phyloP scores from a whole-genome alignment of 441 rosid genomes.

The Codiaeum variegatum region DNA sequence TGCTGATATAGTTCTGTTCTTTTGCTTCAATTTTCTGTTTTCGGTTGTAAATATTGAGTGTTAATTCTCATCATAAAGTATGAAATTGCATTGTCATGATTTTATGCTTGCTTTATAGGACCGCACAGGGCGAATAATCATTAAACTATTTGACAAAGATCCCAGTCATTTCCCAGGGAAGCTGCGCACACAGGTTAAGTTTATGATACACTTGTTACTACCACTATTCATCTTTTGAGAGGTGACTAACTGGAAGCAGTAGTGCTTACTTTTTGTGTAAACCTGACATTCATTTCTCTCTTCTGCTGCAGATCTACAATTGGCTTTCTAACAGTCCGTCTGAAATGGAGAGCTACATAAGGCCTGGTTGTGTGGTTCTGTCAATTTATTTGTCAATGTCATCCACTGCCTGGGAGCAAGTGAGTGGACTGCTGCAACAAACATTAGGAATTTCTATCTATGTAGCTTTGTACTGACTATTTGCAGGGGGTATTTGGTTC shows the following conservation, averaged over 20 bases:
- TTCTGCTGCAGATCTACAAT: slow-evolving; percentile 55
- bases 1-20: not conserved
- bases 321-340: slow-evolving; percentile 91
- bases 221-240: not conserved
- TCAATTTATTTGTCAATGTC: slow-evolving; percentile 75
- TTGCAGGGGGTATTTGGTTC: slow-evolving; percentile 25
- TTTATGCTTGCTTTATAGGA: slow-evolving; percentile 42
- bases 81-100: not conserved
- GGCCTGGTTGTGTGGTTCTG: slow-evolving; percentile 89
- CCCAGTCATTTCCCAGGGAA: slow-evolving; percentile 84
- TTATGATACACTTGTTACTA: slow-evolving; percentile 4
- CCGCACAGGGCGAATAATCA: slow-evolving; percentile 71
- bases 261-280: not conserved
- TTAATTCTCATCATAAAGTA: not conserved
- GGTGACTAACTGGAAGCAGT: not conserved
- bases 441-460: not conserved
- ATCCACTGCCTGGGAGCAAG: slow-evolving; percentile 64
- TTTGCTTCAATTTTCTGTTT: not conserved
- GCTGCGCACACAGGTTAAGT: slow-evolving; percentile 60
- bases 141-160: slow-evolving; percentile 81
- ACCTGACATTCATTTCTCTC: slow-evolving; percentile 14
- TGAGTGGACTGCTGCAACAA: slow-evolving; percentile 35
- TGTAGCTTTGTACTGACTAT: slow-evolving; percentile 26
- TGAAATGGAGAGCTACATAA: slow-evolving; percentile 95
- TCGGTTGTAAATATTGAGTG: not conserved